Percentiles rank a stretch among this genome's conserved stretches.
Conservation (phyloP, 176 grass and related monocot genomes). For the Stipa capillata region DNA sequence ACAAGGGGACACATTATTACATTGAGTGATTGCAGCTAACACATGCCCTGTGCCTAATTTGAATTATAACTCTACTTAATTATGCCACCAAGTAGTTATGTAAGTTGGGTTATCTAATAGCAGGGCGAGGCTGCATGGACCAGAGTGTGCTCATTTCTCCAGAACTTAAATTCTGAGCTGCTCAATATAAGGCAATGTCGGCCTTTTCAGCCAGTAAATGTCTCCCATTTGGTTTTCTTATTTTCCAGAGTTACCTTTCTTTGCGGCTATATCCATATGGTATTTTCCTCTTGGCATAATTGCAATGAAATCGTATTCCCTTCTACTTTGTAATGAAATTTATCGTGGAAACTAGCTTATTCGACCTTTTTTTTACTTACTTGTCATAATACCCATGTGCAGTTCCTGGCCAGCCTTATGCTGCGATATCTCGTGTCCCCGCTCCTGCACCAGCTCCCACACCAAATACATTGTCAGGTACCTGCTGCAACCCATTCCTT, state of each 20-base stretch:
- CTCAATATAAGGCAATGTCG: neutral
- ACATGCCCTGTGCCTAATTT: neutral
- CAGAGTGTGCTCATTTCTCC: neutral
- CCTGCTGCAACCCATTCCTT: neutral
- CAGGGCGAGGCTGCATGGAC: neutral
- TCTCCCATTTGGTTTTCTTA: neutral
- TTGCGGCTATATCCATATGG: neutral
- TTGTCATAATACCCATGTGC: conserved; percentile 8
- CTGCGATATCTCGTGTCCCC: conserved; percentile 16
- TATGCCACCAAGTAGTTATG: neutral
- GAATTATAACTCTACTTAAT: neutral
- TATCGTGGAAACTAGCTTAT: neutral
- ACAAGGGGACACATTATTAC: conserved; percentile 7
- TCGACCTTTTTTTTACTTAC: conserved; percentile 6
- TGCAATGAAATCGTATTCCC: too few species aligned
- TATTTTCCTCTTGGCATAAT: neutral
- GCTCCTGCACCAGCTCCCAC: conserved; percentile 48
- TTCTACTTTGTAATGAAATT: neutral
- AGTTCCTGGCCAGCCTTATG: conserved; percentile 77
- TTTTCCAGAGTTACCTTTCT: neutral
- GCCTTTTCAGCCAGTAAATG: neutral
- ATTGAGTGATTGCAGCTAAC: conserved; percentile 5
- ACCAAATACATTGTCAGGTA: conserved; percentile 52
- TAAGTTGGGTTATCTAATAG: neutral
- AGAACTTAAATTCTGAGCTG: neutral